Percentiles rank a stretch among this genome's conserved stretches.
phyloP scores from a whole-genome alignment of 768 basidiomycete genomes.

The Pleurotus platypus region DNA sequence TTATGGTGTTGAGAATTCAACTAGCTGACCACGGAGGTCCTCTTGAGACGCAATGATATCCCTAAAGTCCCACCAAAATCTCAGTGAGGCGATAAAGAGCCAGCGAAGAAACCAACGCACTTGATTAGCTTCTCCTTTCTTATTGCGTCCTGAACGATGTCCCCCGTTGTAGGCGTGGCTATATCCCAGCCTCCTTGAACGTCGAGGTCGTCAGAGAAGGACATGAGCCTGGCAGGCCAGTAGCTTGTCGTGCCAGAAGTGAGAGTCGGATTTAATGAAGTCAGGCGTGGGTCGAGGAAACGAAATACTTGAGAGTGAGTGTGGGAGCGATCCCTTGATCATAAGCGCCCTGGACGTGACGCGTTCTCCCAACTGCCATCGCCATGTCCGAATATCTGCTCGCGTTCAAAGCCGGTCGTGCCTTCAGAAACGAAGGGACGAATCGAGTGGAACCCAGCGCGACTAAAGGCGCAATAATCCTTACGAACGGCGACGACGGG shows the following conservation, averaged over 20 bases:
- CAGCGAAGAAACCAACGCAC: constrained; percentile 35
- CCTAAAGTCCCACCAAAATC: constrained; percentile 32
- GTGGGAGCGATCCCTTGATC: not conserved
- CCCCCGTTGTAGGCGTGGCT: constrained; percentile 40
- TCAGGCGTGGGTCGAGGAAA: not conserved
- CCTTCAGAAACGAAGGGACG: constrained; percentile 61
- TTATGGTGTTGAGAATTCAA: no score
- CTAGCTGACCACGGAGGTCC: constrained; percentile 62
- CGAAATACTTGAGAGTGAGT: no score
- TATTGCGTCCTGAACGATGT: constrained; percentile 73
- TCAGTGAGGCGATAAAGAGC: not conserved
- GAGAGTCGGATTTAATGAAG: not conserved
- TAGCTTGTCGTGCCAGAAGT: no score
- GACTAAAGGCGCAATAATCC: constrained; percentile 69
- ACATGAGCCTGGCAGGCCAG: constrained; percentile 27
- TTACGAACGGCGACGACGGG: constrained; percentile 70
- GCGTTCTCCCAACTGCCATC: constrained; percentile 1
- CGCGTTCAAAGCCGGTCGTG: constrained; percentile 72
- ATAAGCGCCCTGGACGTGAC: not conserved
- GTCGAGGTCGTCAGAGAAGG: constrained; percentile 38
- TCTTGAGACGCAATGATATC: constrained; percentile 75
- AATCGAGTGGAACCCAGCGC: constrained; percentile 66
- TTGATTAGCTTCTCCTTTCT: constrained; percentile 75
- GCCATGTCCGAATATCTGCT: constrained; percentile 41
- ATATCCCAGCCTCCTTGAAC: constrained; percentile 50